Evolutionary conservation across 164 flowering plant genomes (phyloP).

Genomic region (Umbilicus rupestris): DNA sequence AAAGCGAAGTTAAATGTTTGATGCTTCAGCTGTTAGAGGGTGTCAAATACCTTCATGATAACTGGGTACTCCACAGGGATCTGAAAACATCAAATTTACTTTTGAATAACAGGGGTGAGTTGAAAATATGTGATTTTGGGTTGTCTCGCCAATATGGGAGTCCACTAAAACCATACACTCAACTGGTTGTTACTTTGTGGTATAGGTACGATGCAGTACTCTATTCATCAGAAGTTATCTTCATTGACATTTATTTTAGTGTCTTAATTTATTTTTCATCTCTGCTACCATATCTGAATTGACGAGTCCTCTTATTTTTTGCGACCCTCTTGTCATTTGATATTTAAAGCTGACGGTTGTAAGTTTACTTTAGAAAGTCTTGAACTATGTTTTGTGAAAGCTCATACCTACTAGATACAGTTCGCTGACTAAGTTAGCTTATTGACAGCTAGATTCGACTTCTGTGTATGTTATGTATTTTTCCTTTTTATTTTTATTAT

Average conservation of each 20-base stretch:
- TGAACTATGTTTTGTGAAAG: not conserved
- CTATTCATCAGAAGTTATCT: not conserved
- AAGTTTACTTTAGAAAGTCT: not conserved
- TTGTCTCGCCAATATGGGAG: slow-evolving; percentile 97
- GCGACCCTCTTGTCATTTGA: not conserved
- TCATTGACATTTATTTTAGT: not conserved
- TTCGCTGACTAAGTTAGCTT: not conserved
- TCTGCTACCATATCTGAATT: not conserved
- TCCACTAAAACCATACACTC: slow-evolving; percentile 93
- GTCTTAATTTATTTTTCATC: not conserved
- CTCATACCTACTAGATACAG: not conserved
- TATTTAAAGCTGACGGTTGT: not conserved
- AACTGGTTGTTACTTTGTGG: slow-evolving; percentile 96
- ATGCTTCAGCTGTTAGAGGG: slow-evolving; percentile 92
- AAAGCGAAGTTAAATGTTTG: slow-evolving; percentile 90
- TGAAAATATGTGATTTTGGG: slow-evolving; percentile 97
- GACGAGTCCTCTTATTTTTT: not conserved
- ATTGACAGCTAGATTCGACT: not conserved
- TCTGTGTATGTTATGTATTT: not conserved
- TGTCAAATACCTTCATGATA: slow-evolving; percentile 92
- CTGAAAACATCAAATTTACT: slow-evolving; percentile 91
- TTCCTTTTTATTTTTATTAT: not conserved
- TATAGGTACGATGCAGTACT: slow-evolving; percentile 60
- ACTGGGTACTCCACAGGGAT: slow-evolving; percentile 98
- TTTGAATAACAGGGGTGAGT: slow-evolving; percentile 86